Evolutionary conservation across 495 filamentous ascomycete species (phyloP).

Genomic region (Aspergillus nidulans): DNA sequence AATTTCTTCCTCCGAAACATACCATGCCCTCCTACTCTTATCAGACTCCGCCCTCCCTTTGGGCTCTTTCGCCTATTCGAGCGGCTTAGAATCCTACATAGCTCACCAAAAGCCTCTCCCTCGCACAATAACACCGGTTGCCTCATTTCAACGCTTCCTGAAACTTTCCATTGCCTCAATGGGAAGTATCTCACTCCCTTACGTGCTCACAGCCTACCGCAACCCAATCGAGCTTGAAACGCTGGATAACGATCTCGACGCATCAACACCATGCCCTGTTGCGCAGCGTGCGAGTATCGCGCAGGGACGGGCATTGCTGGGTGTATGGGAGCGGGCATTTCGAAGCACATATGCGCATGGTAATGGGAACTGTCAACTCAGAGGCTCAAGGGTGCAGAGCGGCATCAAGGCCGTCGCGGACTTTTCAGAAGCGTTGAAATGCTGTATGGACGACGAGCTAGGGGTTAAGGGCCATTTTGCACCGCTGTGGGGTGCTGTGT

Average conservation of each 20-base stretch:
- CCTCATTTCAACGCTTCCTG: slow-evolving; percentile 70
- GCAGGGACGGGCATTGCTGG: slow-evolving; percentile 79
- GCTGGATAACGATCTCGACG: slow-evolving; percentile 84
- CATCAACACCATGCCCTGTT: slow-evolving; percentile 80
- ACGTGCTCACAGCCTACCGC: slow-evolving; percentile 71
- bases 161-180: slow-evolving; percentile 71
- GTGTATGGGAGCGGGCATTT: slow-evolving; percentile 83
- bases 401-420: slow-evolving; percentile 29
- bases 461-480: slow-evolving; percentile 63
- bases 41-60: slow-evolving; percentile 94
- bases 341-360: slow-evolving; percentile 28
- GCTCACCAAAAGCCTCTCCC: slow-evolving; percentile 61
- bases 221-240: slow-evolving; percentile 50
- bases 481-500: slow-evolving; percentile 75
- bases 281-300: slow-evolving; percentile 76
- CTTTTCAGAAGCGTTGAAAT: slow-evolving; percentile 39
- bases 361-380: background rate
- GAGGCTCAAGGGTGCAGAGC: slow-evolving; percentile 15
- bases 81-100: slow-evolving; percentile 89
- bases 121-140: slow-evolving; percentile 26
- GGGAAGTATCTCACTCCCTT: slow-evolving; percentile 77
- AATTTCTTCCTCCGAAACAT: slow-evolving; percentile 11
- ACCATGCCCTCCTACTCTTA: slow-evolving; percentile 83
- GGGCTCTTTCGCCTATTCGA: slow-evolving; percentile 95
- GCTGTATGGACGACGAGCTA: slow-evolving; percentile 26